phyloP scores from a whole-genome alignment of 2,329 filamentous ascomycete genomes.

The Exophiala sp. region DNA sequence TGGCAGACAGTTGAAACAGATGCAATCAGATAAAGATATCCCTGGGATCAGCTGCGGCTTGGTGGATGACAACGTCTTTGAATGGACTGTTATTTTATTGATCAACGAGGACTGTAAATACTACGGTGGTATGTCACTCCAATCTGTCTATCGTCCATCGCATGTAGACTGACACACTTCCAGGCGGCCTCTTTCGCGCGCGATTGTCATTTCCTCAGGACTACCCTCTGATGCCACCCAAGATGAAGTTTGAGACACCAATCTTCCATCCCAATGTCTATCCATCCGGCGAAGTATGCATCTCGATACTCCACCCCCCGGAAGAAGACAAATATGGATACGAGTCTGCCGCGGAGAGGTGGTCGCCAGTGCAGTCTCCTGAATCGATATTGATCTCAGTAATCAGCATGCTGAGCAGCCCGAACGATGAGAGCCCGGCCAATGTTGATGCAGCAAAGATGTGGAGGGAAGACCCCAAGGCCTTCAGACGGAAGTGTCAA shows the following conservation, averaged over 20 bases:
- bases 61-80: conserved; percentile 79
- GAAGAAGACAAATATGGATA: conserved; percentile 94
- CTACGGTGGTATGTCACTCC: conserved; percentile 67
- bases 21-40: conserved; percentile 85
- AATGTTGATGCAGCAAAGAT: conserved; percentile 89
- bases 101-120: conserved; percentile 89
- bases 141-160: neutral
- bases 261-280: conserved; percentile 90
- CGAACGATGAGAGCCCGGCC: conserved; percentile 91
- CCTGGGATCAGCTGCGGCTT: conserved; percentile 91
- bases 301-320: conserved; percentile 91
- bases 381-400: conserved; percentile 90
- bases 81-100: conserved; percentile 99
- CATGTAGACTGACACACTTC: conserved; percentile 5
- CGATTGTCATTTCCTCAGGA: conserved; percentile 73
- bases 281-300: conserved; percentile 78
- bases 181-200: conserved; percentile 89
- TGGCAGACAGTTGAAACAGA: conserved; percentile 81
- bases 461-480: conserved; percentile 71
- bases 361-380: conserved; percentile 89
- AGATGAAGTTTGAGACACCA: conserved; percentile 76
- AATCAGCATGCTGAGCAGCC: conserved; percentile 84
- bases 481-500: conserved; percentile 73
- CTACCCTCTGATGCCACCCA: conserved; percentile 83
- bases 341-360: conserved; percentile 81